Percentiles rank a stretch among this genome's conserved stretches.
Conservation (phyloP, 1,139 yeast genomes). For the Lodderomyces parapsilosis region DNA sequence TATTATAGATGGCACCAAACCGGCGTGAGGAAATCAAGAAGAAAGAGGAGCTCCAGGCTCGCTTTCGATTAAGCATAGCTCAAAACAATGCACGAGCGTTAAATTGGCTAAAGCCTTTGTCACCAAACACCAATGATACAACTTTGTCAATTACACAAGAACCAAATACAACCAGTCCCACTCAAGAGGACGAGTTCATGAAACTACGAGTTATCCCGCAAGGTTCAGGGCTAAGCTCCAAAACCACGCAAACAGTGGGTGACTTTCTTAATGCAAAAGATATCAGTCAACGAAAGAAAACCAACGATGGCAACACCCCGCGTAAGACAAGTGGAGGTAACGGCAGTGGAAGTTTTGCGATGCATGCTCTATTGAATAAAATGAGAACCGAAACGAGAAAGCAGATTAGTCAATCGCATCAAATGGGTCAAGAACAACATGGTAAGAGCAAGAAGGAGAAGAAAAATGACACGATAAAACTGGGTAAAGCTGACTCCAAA, state of each 20-base stretch:
- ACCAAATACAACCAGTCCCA: neutral
- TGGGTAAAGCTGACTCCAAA: no score
- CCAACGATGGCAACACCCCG: neutral
- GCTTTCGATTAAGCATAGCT: slow-evolving; percentile 44
- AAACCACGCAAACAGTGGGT: slow-evolving; percentile 20
- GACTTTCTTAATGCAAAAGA: slow-evolving; percentile 30
- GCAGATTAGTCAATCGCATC: neutral
- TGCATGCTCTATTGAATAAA: slow-evolving; percentile 47
- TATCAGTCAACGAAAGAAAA: slow-evolving; percentile 8
- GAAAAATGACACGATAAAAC: neutral
- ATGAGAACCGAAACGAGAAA: slow-evolving; percentile 34
- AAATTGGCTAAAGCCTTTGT: slow-evolving; percentile 40
- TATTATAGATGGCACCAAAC: slow-evolving; percentile 3
- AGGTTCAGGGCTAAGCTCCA: slow-evolving; percentile 29
- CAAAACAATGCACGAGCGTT: slow-evolving; percentile 35
- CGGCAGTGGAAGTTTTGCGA: slow-evolving; percentile 23
- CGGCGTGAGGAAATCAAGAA: slow-evolving; percentile 44
- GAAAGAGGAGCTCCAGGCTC: slow-evolving; percentile 50
- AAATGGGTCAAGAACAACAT: neutral
- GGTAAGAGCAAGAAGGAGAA: slow-evolving; percentile 3
- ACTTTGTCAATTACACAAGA: neutral
- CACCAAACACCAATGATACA: neutral
- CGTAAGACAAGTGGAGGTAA: neutral
- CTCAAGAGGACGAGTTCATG: slow-evolving; percentile 23
- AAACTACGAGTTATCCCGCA: slow-evolving; percentile 45